Conservation (phyloP, 2,329 filamentous ascomycete species). For the Pseudocercospora macadamiae region DNA sequence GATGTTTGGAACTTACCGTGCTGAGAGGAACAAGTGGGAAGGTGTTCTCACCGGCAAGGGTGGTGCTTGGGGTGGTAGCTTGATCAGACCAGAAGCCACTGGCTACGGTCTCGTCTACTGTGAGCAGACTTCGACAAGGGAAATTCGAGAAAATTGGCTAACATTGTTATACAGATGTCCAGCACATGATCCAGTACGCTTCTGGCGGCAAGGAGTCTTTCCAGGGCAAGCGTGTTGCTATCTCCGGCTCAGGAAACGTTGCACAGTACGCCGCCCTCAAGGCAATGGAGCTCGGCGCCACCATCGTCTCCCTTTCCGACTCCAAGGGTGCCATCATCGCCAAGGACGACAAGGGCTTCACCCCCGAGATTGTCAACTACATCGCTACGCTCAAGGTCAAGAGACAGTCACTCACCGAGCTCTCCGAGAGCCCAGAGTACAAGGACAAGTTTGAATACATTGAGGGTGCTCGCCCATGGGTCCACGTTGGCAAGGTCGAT, state of each 20-base stretch:
- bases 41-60: conserved; percentile 97
- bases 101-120: conserved; percentile 93
- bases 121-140: conserved; percentile 30
- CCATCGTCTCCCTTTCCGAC: conserved; percentile 90
- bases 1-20: conserved; percentile 92
- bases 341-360: conserved; percentile 70
- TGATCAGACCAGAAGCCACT: conserved; percentile 96
- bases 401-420: conserved; percentile 77
- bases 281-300: conserved; percentile 91
- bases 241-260: conserved; percentile 97
- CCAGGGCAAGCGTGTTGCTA: conserved; percentile 87
- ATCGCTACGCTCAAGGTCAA: conserved; percentile 87
- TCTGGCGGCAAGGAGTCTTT: conserved; percentile 77
- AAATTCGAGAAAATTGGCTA: conserved; percentile 2
- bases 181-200: conserved; percentile 92
- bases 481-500: conserved; percentile 85
- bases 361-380: conserved; percentile 73
- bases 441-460: conserved; percentile 79
- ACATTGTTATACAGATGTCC: conserved; percentile 61
- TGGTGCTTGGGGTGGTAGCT: conserved; percentile 83
- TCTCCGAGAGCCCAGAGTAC: conserved; percentile 60
- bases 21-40: conserved; percentile 87
- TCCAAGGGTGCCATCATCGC: conserved; percentile 83
- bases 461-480: conserved; percentile 85
- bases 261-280: conserved; percentile 97